Evolutionary conservation across 140 eudicot species (phyloP), one percentile per base, ranked within the genome.

Genomic region (Ambrosia hybrid): DNA sequence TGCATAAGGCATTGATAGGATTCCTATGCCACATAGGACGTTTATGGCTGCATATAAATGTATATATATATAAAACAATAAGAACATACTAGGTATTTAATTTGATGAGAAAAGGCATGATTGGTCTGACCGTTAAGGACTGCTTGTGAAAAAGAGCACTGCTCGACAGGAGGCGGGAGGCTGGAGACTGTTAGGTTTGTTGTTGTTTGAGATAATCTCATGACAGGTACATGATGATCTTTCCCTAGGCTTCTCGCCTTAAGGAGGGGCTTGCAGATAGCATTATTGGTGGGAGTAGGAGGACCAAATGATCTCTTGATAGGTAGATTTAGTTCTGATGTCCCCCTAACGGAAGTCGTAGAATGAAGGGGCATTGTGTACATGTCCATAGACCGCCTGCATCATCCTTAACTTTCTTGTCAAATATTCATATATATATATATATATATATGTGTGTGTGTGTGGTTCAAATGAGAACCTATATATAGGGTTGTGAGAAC

Each of bases 1-100:
- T 26, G 96, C 90, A 66, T 84, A 89, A 17, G 96, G 96, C 53
- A 85, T 89, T n/a, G 96, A 75, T n/a, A 89, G 85, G 70, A 89
- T 77, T 15, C 96, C 96, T 49, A 89, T 85, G 26, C 96, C 96
- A 58, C 87, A 84, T 17, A 89, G 67, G 3, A 78, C 83, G 76
- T 89, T 89, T 65, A 79, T 78, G 9, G 93, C 96, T 89, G 91
- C 91, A 82, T 39, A n/a, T 36, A 61, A 6, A 21, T 15, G n/a
- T 52, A 14, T 15, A 56, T 52, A 14, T 6, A 4, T 52, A 55
- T 55, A 46, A 6, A 21, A 21, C 26, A 21, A 21, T 21, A 21
- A 21, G 0, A 21, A 21, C 26, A 21, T 21, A 21, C 26, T 21
- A 21, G 26, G 26, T 21, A 21, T 21, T 21, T 21, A 21, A 21